phyloP scores from a whole-genome alignment of 306 rosid species.

The Prunus mume region DNA sequence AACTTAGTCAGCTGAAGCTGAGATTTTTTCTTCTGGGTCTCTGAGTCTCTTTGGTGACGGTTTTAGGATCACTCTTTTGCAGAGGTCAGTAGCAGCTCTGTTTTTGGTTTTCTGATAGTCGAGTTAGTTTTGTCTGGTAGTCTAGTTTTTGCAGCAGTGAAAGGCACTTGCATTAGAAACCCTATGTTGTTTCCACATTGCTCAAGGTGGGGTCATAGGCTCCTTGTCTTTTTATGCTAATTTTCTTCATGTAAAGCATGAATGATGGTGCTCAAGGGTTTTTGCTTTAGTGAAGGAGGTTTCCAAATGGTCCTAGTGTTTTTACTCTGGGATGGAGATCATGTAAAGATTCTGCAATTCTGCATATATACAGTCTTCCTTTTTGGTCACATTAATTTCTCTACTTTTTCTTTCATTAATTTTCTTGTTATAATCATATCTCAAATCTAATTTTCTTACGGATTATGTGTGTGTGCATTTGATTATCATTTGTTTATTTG shows the following conservation, averaged over 20 bases:
- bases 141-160: neutral
- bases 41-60: neutral
- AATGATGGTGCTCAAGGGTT: neutral
- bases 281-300: constrained; percentile 3
- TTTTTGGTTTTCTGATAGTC: neutral
- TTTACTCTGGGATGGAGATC: neutral
- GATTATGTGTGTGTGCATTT: neutral
- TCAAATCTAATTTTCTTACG: neutral
- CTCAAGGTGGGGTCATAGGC: constrained; percentile 14
- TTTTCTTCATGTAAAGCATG: constrained; percentile 29
- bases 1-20: constrained; percentile 6
- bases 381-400: neutral
- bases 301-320: constrained; percentile 6
- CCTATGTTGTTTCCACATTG: constrained; percentile 8
- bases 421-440: neutral
- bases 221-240: constrained; percentile 22
- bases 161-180: neutral
- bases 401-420: neutral
- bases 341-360: constrained; percentile 11
- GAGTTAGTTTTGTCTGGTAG: neutral
- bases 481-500: neutral
- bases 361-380: constrained; percentile 4
- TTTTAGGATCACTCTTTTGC: neutral
- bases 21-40: neutral
- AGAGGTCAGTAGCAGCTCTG: constrained; percentile 5